A percentile compares a stretch with the other conserved stretches of the same genome.
Conservation (phyloP, 768 basidiomycete genomes). For the Boletus speciosus region DNA sequence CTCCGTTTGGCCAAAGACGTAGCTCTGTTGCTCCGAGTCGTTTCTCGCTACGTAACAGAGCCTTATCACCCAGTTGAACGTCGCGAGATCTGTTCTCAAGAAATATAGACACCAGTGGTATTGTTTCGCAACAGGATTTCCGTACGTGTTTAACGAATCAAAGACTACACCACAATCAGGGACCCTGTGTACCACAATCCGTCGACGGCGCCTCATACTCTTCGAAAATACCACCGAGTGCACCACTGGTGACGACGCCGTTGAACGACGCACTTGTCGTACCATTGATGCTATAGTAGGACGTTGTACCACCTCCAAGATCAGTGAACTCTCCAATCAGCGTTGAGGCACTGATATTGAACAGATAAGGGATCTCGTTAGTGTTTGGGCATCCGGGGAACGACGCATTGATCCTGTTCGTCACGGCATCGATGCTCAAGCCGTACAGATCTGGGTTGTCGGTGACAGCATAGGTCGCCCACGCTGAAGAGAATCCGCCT, state of each 20-base stretch:
- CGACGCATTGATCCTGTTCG: not conserved
- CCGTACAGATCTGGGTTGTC: constrained; percentile 5
- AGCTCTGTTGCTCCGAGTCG: no score
- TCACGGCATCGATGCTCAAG: not conserved
- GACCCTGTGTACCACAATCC: no score
- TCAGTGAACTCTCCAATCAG: constrained; percentile 6
- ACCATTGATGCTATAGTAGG: constrained; percentile 9
- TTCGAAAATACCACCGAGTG: constrained; percentile 4
- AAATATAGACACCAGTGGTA: no score
- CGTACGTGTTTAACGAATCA: no score
- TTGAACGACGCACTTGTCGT: constrained; percentile 4
- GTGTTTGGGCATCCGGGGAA: constrained; percentile 7
- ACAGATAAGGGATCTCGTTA: constrained; percentile 1
- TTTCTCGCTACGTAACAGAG: no score
- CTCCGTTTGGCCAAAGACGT: no score
- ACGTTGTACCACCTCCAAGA: constrained; percentile 11
- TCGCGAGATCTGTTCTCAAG: no score
- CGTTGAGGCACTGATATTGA: constrained; percentile 2
- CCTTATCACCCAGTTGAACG: no score
- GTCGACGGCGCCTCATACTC: not conserved
- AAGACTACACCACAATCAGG: no score
- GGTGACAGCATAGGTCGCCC: constrained; percentile 12
- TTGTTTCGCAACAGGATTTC: no score
- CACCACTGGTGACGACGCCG: not conserved
- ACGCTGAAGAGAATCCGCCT: constrained; percentile 2